Evolutionary conservation across 371 early-diverging fungal species (phyloP).

Genomic region (Mortierella sp.): DNA sequence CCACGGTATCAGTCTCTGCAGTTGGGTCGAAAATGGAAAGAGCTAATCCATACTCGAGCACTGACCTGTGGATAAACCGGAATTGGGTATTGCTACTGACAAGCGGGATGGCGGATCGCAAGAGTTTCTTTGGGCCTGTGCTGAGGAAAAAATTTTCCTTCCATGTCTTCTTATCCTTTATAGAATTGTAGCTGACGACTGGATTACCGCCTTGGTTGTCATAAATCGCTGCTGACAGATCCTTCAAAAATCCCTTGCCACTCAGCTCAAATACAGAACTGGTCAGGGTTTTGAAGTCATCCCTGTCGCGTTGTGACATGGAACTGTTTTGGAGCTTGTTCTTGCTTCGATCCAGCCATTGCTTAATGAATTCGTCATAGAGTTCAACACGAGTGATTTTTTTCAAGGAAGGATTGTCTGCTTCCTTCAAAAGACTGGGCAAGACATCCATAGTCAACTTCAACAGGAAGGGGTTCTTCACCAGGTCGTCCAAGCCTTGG

Average conservation of each 20-base stretch:
- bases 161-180: neutral
- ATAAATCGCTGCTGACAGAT: neutral
- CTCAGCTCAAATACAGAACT: neutral
- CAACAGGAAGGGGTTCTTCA: neutral
- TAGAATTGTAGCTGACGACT: neutral
- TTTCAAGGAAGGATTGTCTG: no score
- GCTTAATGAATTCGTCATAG: neutral
- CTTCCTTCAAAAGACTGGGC: neutral
- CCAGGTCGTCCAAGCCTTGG: neutral
- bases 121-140: neutral
- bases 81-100: slow-evolving; percentile 4
- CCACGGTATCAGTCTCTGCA: neutral
- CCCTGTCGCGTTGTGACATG: neutral
- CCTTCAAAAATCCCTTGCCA: neutral
- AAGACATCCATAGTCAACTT: neutral
- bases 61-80: slow-evolving; percentile 21
- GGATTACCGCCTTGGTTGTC: neutral
- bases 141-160: neutral
- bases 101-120: slow-evolving; percentile 4
- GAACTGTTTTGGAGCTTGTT: neutral
- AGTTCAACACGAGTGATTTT: neutral
- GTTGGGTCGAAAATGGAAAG: slow-evolving; percentile 13
- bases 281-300: neutral
- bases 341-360: neutral
- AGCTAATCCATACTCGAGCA: slow-evolving; percentile 10